A percentile compares a stretch with the other conserved stretches of the same genome.
Evolutionary conservation across 2,329 filamentous ascomycete genomes (phyloP).

Genomic region (Xylariales sp.): DNA sequence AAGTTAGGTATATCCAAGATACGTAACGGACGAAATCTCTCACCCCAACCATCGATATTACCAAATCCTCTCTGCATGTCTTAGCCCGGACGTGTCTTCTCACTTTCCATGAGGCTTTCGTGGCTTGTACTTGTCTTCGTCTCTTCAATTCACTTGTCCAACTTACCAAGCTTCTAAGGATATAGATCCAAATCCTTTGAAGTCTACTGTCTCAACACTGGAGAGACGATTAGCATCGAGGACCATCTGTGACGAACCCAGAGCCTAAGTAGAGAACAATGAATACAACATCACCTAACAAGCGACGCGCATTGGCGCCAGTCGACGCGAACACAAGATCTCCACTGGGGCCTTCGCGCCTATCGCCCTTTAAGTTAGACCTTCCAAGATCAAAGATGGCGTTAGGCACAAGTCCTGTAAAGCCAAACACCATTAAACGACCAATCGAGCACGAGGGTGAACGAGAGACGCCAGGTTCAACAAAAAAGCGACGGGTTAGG

Average conservation of each 20-base stretch:
- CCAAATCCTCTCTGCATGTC: constrained; percentile 17
- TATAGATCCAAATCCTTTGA: constrained; percentile 8
- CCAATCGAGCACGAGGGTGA: constrained; percentile 35
- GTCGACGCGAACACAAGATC: constrained; percentile 47
- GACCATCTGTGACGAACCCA: neutral
- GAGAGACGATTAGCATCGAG: neutral
- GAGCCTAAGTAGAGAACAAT: constrained; percentile 29
- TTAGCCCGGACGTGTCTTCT: constrained; percentile 22
- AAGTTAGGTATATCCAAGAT: neutral
- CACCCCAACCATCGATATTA: constrained; percentile 28
- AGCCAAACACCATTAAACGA: constrained; percentile 36
- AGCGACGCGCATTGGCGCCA: constrained; percentile 47
- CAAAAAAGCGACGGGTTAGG: constrained; percentile 44
- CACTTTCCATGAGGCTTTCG: neutral
- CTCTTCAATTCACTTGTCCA: neutral
- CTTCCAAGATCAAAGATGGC: constrained; percentile 32
- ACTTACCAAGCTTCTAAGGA: constrained; percentile 2
- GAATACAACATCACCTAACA: constrained; percentile 46
- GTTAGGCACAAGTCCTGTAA: constrained; percentile 14
- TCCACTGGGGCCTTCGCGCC: constrained; percentile 32
- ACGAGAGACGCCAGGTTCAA: constrained; percentile 21
- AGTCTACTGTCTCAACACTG: constrained; percentile 5
- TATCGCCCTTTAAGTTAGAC: constrained; percentile 37
- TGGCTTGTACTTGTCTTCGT: constrained; percentile 1
- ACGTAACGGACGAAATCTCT: constrained; percentile 26